Evolutionary conservation across 2,329 filamentous ascomycete genomes (phyloP), one percentile per base, ranked within the genome.

Genomic region (Dothideomycetes sp.): DNA sequence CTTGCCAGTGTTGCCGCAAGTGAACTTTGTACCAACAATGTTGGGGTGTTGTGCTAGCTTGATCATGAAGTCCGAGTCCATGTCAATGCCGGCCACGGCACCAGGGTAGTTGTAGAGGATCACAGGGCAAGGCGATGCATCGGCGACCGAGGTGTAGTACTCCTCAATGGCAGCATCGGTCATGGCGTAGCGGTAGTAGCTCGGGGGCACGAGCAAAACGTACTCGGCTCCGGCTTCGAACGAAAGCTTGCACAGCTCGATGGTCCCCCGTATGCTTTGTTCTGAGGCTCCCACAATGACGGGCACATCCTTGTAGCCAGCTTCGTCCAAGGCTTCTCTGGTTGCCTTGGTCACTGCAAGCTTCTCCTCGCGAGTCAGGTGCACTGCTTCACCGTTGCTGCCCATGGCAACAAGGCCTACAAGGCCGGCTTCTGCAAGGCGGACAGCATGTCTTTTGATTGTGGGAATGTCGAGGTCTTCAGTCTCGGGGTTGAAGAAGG

Each of bases 91-190:
- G 4, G 84, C 74, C 4, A 91, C 86, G 36, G 84, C 86, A 37
- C 84, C 85, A 1, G 86, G 86, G 66, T 91, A 94, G 69, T 93
- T 94, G 74, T 94, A 94, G 35, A 94, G 67, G 47, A 93, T 74
- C 40, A 94, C 60, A n/a, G 84, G 84, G 7, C 91, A 64, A 4
- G 84, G 80, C 37, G 79, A 84, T 30, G 61, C 70, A 58, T 89
- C 81, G 35, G 86, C 86, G 4, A 94, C 83, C 41, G 73, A 71
- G 40, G 68, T 73, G 65, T 81, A 88, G 66, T 82, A 88, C 50
- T 81, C 73, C 54, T 79, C 73, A 43, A 93, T 69, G 44, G 82
- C 73, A 37, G 77, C 72, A 51, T 88, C 81, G 56, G 84, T 81
- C 60, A 84, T 79, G 50, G 81, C 79, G 38, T 73, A 72, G 41